Percentiles rank a stretch among this genome's conserved stretches.
Evolutionary conservation across 2,329 filamentous ascomycete species (phyloP).

Genomic region (Xenoacremonium recifei): DNA sequence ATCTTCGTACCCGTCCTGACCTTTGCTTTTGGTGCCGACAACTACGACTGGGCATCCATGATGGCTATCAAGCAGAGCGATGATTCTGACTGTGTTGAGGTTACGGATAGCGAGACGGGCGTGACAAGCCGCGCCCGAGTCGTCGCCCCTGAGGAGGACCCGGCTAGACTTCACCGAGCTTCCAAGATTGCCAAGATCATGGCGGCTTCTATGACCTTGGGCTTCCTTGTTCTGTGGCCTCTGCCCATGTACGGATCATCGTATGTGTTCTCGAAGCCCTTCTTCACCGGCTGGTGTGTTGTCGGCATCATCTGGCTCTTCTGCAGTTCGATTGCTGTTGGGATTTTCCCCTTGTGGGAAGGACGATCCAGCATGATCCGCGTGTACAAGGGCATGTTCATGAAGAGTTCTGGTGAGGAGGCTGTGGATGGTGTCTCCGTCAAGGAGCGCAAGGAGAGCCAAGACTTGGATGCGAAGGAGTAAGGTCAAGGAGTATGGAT

Average conservation of each 20-base stretch:
- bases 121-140: conserved; percentile 5
- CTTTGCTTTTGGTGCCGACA: conserved; percentile 54
- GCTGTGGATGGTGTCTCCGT: neutral
- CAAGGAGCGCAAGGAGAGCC: neutral
- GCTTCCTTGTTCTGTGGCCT: conserved; percentile 80
- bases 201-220: conserved; percentile 53
- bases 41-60: conserved; percentile 89
- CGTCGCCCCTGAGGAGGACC: conserved; percentile 35
- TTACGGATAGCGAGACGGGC: conserved; percentile 31
- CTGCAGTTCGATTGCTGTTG: conserved; percentile 68
- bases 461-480: neutral
- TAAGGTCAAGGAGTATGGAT: no score
- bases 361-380: conserved; percentile 54
- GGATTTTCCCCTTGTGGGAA: conserved; percentile 79
- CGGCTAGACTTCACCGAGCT: conserved; percentile 50
- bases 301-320: conserved; percentile 74
- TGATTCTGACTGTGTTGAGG: conserved; percentile 65
- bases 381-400: conserved; percentile 16
- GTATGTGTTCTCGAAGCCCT: conserved; percentile 61
- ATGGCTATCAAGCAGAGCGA: conserved; percentile 73
- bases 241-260: conserved; percentile 85
- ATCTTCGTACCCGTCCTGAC: conserved; percentile 77
- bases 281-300: conserved; percentile 74
- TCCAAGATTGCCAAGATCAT: conserved; percentile 44
- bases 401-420: neutral